A percentile compares a stretch with the other conserved stretches of the same genome.
Conservation (phyloP, 2,329 filamentous ascomycete species). For the Penicillium brasilianum region DNA sequence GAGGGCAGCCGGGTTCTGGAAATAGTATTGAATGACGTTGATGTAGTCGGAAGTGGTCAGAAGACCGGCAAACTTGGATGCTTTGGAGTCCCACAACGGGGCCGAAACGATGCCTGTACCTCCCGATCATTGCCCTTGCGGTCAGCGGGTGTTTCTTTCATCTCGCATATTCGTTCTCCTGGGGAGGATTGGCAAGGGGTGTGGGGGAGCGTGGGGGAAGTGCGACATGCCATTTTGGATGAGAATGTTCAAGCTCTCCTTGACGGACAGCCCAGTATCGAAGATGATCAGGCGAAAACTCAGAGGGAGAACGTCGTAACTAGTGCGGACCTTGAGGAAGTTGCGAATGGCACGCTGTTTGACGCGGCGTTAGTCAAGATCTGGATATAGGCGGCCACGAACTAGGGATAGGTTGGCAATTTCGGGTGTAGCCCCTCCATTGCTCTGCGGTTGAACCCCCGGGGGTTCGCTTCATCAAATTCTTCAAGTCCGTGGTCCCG, state of each 20-base stretch:
- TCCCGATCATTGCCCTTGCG: conserved; percentile 22
- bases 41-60: conserved; percentile 97
- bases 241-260: conserved; percentile 94
- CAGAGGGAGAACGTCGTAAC: conserved; percentile 95
- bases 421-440: background rate
- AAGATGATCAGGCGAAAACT: conserved; percentile 96
- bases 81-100: conserved; percentile 93
- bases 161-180: background rate
- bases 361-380: conserved; percentile 37
- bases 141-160: conserved; percentile 25
- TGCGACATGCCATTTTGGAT: conserved; percentile 80
- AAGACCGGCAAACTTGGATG: conserved; percentile 89
- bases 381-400: conserved; percentile 22
- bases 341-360: conserved; percentile 84
- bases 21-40: conserved; percentile 99
- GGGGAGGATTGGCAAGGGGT: background rate
- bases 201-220: background rate
- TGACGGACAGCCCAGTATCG: conserved; percentile 92
- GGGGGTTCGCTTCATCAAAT: background rate
- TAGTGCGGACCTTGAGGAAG: conserved; percentile 93
- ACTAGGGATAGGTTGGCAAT: conserved; percentile 20
- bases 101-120: conserved; percentile 89
- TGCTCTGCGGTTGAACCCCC: background rate
- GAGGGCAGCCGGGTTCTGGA: conserved; percentile 90
- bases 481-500: background rate